Evolutionary conservation across 2,329 filamentous ascomycete species (phyloP).

Genomic region (Elsinoe batatas): DNA sequence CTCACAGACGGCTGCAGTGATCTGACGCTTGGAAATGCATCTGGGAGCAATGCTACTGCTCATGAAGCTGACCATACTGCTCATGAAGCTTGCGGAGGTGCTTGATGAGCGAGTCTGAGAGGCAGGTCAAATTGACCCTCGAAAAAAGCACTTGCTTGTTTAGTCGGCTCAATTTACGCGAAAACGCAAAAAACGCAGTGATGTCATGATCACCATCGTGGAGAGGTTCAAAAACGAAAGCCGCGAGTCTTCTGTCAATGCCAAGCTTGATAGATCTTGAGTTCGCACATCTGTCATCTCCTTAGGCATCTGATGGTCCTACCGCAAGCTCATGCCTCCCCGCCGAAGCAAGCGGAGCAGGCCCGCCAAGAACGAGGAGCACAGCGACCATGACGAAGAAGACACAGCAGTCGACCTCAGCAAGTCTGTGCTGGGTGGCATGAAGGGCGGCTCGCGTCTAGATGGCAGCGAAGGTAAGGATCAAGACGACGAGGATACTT

Average conservation of each 20-base stretch:
- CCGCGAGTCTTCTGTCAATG: background rate
- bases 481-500: background rate
- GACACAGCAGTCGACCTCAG: background rate
- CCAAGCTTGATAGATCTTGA: background rate
- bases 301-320: background rate
- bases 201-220: background rate
- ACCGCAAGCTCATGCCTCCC: background rate
- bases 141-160: background rate
- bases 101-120: background rate
- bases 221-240: too few relatives aligned
- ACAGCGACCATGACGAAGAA: background rate
- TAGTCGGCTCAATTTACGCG: background rate
- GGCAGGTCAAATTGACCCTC: too few relatives aligned
- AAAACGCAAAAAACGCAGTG: background rate
- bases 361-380: background rate
- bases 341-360: background rate
- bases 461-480: slow-evolving; percentile 5
- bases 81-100: background rate
- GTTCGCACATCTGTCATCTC: background rate
- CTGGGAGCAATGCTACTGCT: background rate
- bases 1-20: too few relatives aligned
- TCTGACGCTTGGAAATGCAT: too few relatives aligned
- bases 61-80: background rate
- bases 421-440: slow-evolving; percentile 1
- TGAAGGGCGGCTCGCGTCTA: background rate